phyloP scores from a whole-genome alignment of 306 rosid species.

The Echinosophora koreensis region DNA sequence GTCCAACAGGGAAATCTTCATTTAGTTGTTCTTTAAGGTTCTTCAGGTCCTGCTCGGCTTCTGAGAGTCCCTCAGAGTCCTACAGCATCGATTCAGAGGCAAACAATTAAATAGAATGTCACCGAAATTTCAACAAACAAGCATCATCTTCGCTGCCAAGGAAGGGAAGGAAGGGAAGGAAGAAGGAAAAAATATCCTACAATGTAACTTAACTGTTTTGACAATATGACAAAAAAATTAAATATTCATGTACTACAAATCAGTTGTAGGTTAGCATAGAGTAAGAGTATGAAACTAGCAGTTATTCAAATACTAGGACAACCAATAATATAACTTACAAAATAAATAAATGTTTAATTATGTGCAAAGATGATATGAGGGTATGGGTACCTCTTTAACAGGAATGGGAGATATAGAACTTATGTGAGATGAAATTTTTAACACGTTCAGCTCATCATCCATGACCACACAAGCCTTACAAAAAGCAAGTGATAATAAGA shows the following conservation, averaged over 20 bases:
- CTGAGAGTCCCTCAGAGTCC: slow-evolving; percentile 83
- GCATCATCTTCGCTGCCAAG: slow-evolving; percentile 32
- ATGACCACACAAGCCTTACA: slow-evolving; percentile 88
- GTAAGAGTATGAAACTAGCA: background rate
- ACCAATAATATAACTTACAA: background rate
- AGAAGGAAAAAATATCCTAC: slow-evolving; percentile 27
- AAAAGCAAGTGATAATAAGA: slow-evolving; percentile 87
- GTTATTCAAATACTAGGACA: slow-evolving; percentile 23
- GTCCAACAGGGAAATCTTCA: slow-evolving; percentile 90
- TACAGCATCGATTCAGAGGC: slow-evolving; percentile 51
- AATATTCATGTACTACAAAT: slow-evolving; percentile 19
- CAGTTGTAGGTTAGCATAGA: background rate
- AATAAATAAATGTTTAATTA: slow-evolving; percentile 6
- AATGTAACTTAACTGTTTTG: slow-evolving; percentile 23
- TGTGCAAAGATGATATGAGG: slow-evolving; percentile 26
- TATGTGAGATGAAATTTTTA: slow-evolving; percentile 94
- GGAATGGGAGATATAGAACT: slow-evolving; percentile 76
- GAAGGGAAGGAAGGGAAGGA: slow-evolving; percentile 20
- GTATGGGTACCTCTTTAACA: slow-evolving; percentile 83
- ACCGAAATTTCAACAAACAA: slow-evolving; percentile 26
- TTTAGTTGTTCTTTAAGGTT: slow-evolving; percentile 81
- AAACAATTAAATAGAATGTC: slow-evolving; percentile 42
- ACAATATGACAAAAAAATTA: slow-evolving; percentile 11
- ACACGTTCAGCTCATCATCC: slow-evolving; percentile 91
- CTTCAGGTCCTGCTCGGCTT: slow-evolving; percentile 79